Evolutionary conservation across 1,139 yeast genomes (phyloP), one percentile per base, ranked within the genome.

Genomic region (Groenewaldozyma sp.): DNA sequence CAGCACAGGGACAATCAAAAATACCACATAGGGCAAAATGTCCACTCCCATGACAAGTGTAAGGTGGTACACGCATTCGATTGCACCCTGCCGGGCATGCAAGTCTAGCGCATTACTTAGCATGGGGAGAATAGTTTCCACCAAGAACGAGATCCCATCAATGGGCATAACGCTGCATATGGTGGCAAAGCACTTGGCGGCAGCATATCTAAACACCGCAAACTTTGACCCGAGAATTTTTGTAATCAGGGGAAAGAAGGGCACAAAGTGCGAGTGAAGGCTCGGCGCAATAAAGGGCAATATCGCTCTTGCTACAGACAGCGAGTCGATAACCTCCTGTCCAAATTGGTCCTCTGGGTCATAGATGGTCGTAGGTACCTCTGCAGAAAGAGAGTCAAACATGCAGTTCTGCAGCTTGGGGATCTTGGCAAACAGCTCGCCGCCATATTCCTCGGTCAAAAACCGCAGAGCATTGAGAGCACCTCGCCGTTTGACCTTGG

Each of bases 11-110:
- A 93, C 97, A 59, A 93, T 86, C 54, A 93, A 71, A 59, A 91
- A 93, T 28, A 93, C 95, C 38, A 93, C 88, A 60, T 91, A 93
- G 0, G 99, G 99, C 43, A 93, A 67, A 43, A 93, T 86, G 47
- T 76, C 82, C 3, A 86, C 70, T 1, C 94, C 96, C 96, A 93
- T 86, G 1, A 83, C 73, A 19, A 72, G 69, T 1, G 95, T 77
- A 40, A 91, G 67, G 56, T 91, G 96, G 58, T 86, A 87, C 6
- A 91, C 73, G 22, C 94, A 75, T 63, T 93, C 99, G 43, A 87
- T 81, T 3, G 94, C 91, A 53, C 99, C 98, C 63, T 91, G 96
- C 47, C 98, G 74, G 47, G 80, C 81, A 32, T 65, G 70, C n/a
- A 78, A 63, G 31, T 74, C 75, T n/a, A 84, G 77, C 0, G 93